A percentile compares a stretch with the other conserved stretches of the same genome.
Evolutionary conservation across 2,329 filamentous ascomycete species (phyloP).

Genomic region (Aspergillus sp.): DNA sequence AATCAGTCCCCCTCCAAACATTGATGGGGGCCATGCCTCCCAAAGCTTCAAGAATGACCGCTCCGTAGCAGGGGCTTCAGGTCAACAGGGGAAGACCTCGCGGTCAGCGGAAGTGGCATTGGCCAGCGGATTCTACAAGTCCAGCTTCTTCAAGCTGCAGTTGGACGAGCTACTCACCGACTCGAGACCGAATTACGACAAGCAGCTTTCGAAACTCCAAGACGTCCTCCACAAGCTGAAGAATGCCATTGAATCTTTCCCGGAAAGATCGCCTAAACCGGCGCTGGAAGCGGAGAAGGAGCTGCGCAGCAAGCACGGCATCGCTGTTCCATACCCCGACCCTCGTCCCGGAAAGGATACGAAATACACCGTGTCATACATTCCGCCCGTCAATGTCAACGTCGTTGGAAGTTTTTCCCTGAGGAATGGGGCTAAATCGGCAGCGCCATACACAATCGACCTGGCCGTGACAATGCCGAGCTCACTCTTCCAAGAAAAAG

Average conservation of each 20-base stretch:
- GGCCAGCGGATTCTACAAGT: slow-evolving; percentile 59
- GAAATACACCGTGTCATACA: slow-evolving; percentile 78
- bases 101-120: slow-evolving; percentile 35
- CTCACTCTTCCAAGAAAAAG: slow-evolving; percentile 84
- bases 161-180: slow-evolving; percentile 62
- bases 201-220: slow-evolving; percentile 54
- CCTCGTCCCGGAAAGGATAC: slow-evolving; percentile 72
- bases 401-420: slow-evolving; percentile 84
- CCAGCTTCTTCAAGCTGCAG: slow-evolving; percentile 66
- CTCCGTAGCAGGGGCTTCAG: slow-evolving; percentile 10
- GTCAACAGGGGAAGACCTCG: neutral
- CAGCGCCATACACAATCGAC: slow-evolving; percentile 63
- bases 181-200: slow-evolving; percentile 58
- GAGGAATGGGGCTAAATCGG: slow-evolving; percentile 67
- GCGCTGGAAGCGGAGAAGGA: slow-evolving; percentile 68
- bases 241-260: slow-evolving; percentile 56
- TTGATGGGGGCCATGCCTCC: slow-evolving; percentile 23
- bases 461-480: slow-evolving; percentile 83
- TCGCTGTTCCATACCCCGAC: slow-evolving; percentile 81
- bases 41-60: slow-evolving; percentile 17
- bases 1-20: slow-evolving; percentile 36
- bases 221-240: slow-evolving; percentile 56
- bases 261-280: slow-evolving; percentile 48
- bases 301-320: slow-evolving; percentile 63
- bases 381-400: slow-evolving; percentile 74